Evolutionary conservation across 805 yeast genomes (phyloP), one percentile per base, ranked within the genome.

Genomic region (Lipomyces kockii): DNA sequence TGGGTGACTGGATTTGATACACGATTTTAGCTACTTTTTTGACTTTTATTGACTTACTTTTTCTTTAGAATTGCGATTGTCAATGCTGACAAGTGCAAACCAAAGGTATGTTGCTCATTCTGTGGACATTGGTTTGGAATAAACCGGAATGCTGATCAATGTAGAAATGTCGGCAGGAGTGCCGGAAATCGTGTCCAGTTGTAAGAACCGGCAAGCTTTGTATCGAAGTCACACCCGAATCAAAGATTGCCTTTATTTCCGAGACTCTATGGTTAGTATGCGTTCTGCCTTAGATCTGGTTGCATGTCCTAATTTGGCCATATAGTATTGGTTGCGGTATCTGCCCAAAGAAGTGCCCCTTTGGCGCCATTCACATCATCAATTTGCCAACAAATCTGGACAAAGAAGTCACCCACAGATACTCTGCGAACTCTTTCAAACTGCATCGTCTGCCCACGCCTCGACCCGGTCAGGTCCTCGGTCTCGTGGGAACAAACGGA

Each of bases 401-500:
- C 63, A 82, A 84, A 60, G 94, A 95, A 79, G 96, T 93, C 65
- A 92, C 98, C 51, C 98, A 95, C 80, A 88, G 99, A 83, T 95
- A 95, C 80, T 91, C 97, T 60, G 99, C 98, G 64, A 95, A 95
- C 80, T 91, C 97, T 64, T 95, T 95, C 87, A 95, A 95, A 80
- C 85, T 95, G 77, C 99, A 95, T 80, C 87, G 99, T 80, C 84
- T 95, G 76, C 99, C 99, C 32, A 93, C 97, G 65, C 99, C 99
- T 71, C 90, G 99, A 82, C 98, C 99, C 1, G 98, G 98, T 69
- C 99, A 95, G 82, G 99, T 95, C 37, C 84, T 95, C 72, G 99
- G 99, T 74, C 86, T 95, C 73, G 99, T 95, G 61, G 99, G 99
- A 76, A 91, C 98, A 69, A 95, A 95, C 83, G 99, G 99, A 92